phyloP scores from a whole-genome alignment of 306 rosid species.

The Trifolium repens region DNA sequence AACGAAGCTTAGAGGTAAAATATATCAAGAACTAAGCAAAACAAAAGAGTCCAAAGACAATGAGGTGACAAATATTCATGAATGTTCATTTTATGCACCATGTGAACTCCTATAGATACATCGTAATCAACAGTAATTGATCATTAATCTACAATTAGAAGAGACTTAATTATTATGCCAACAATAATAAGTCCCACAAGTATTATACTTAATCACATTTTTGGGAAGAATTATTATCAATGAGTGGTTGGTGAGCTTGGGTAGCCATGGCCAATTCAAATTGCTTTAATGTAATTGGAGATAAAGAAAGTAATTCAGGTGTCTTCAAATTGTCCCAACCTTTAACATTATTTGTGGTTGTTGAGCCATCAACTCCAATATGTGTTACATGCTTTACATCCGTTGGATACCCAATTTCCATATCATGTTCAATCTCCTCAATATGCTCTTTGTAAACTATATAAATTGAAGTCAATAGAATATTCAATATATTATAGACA shows the following conservation, averaged over 20 bases:
- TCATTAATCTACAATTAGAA: constrained; percentile 51
- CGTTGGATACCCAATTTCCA: constrained; percentile 91
- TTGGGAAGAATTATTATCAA: constrained; percentile 43
- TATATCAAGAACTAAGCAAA: too few relatives aligned
- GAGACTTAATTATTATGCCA: constrained; percentile 27
- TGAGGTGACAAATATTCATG: background rate
- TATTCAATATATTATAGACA: constrained; percentile 5
- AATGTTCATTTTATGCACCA: constrained; percentile 31
- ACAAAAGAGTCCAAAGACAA: too few relatives aligned
- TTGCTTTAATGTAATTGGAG: constrained; percentile 82
- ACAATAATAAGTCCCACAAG: constrained; percentile 17
- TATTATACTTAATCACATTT: constrained; percentile 33
- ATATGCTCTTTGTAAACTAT: constrained; percentile 61
- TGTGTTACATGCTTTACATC: constrained; percentile 96
- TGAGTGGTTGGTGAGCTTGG: constrained; percentile 54
- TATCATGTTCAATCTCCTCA: constrained; percentile 60
- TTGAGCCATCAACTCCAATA: constrained; percentile 90
- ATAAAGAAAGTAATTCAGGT: constrained; percentile 64
- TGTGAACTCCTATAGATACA: constrained; percentile 37
- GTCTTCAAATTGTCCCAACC: constrained; percentile 64
- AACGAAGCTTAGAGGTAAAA: too few relatives aligned
- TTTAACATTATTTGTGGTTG: constrained; percentile 58
- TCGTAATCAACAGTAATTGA: constrained; percentile 40
- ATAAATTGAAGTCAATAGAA: constrained; percentile 4
- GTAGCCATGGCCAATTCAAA: constrained; percentile 84